Percentiles rank a stretch among this genome's conserved stretches.
phyloP scores from a whole-genome alignment of 164 flowering plant genomes.

The Saururus chinensis region DNA sequence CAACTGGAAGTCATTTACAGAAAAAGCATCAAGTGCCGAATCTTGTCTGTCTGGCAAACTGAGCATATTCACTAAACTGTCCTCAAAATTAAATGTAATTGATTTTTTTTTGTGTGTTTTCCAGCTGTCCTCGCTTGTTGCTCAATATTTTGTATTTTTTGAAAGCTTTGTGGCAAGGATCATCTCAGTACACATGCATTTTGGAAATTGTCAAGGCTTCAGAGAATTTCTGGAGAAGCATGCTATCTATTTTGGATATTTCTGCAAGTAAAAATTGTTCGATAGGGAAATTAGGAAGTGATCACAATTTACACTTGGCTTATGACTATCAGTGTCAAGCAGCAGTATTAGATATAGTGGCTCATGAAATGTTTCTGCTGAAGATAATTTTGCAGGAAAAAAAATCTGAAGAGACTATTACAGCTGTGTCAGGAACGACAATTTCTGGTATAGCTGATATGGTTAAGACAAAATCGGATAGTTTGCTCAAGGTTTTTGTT shows the following conservation, averaged over 20 bases:
- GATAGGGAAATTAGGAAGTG: slow-evolving; percentile 19
- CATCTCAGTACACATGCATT: slow-evolving; percentile 43
- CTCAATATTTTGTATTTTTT: slow-evolving; percentile 52
- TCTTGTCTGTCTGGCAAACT: not conserved
- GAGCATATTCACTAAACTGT: not conserved
- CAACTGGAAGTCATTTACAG: not conserved
- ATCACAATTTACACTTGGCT: slow-evolving; percentile 23
- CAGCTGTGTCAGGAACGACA: slow-evolving; percentile 22
- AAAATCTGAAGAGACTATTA: slow-evolving; percentile 18
- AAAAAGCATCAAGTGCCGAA: not conserved
- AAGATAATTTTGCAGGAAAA: slow-evolving; percentile 44
- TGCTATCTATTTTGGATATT: slow-evolving; percentile 25
- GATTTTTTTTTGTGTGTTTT: not conserved
- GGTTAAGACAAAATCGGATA: slow-evolving; percentile 19
- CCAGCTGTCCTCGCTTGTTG: slow-evolving; percentile 56
- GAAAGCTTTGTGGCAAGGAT: slow-evolving; percentile 77
- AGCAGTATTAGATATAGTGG: slow-evolving; percentile 51
- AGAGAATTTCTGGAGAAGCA: slow-evolving; percentile 48
- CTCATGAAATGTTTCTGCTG: slow-evolving; percentile 53
- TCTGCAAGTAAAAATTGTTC: slow-evolving; percentile 9
- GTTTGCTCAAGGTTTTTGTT: slow-evolving; percentile 21
- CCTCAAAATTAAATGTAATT: not conserved
- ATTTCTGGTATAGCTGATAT: slow-evolving; percentile 9
- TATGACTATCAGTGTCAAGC: slow-evolving; percentile 55
- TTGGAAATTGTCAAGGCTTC: slow-evolving; percentile 45